Evolutionary conservation across 2,329 filamentous ascomycete species (phyloP).

Genomic region (Neofusicoccum parvum): DNA sequence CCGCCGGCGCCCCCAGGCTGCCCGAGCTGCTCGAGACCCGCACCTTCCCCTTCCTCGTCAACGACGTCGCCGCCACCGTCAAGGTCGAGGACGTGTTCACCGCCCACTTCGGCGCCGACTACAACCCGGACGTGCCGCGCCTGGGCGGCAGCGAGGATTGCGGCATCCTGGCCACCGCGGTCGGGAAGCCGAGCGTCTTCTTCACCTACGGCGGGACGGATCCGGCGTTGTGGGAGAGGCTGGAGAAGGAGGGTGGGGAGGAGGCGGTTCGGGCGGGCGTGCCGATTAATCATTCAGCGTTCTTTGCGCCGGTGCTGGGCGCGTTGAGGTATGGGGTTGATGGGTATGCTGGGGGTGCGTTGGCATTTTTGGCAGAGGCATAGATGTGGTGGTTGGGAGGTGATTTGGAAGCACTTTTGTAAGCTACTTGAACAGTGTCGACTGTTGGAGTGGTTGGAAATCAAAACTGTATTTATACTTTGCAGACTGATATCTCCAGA

Average conservation of each 20-base stretch:
- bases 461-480: background rate
- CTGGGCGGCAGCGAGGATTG: slow-evolving; percentile 61
- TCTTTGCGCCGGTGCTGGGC: slow-evolving; percentile 61
- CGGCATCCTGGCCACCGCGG: slow-evolving; percentile 54
- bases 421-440: background rate
- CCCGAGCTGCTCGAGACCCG: slow-evolving; percentile 48
- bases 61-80: slow-evolving; percentile 50
- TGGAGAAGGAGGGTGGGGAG: slow-evolving; percentile 38
- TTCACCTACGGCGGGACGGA: slow-evolving; percentile 61
- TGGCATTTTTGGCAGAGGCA: slow-evolving; percentile 45
- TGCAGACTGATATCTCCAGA: no score
- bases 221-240: slow-evolving; percentile 52
- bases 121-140: slow-evolving; percentile 44
- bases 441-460: background rate
- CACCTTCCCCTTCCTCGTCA: slow-evolving; percentile 54
- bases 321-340: slow-evolving; percentile 57
- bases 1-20: slow-evolving; percentile 46
- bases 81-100: slow-evolving; percentile 49
- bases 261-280: slow-evolving; percentile 51
- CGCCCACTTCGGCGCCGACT: slow-evolving; percentile 47
- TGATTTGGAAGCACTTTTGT: background rate
- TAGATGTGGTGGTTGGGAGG: background rate
- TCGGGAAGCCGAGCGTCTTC: slow-evolving; percentile 55
- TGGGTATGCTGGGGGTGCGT: slow-evolving; percentile 54
- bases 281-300: slow-evolving; percentile 61